Base-by-base conservation (phyloP, 148 eudicot species). In the Chenopodium formosanum region DNA sequence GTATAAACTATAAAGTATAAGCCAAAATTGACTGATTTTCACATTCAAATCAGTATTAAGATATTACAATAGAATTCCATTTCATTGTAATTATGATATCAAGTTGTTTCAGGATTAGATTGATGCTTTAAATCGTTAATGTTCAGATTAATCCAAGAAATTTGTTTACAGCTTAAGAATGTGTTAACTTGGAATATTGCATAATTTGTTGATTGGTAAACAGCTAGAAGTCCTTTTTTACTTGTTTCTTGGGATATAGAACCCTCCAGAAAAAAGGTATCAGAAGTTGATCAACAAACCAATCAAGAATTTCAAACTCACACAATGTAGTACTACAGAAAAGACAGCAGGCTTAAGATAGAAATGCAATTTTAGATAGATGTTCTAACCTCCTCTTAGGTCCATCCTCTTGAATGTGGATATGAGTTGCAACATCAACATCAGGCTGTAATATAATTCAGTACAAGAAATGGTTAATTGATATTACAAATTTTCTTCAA, bases 351-450 rank as follows among this genome's bases (percentile, higher is more conserved):
- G 67, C 12, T 9, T 62, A 46, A 10, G 37, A 76, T 64, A 73
- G 34, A n/a, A 52, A 74, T n/a, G 53, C 76, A 56, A 44, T 7
- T 22, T 2, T 9, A 64, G 27, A 3, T 29, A 73, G 80, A 56
- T 40, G 34, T 77, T 56, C 88, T 81, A 72, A 94, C 99, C 99
- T 95, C 89, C 97, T 90, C 87, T 89, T 89, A 86, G 97, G 95
- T 79, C 97, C 99, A 87, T 95, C 99, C 29, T 88, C 93, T 83
- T 89, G 86, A 82, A 95, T 90, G 74, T 87, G 85, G 82, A 95
- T 88, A 84, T 94, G 99, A 83, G 99, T 95, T 64, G 93, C 92
- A 83, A 95, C 82, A 87, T 95, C 93, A 65, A 89, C 88, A 89
- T 88, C 92, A 83, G 91, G 91, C 99, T 95, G 95, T 67, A 82